Base-by-base conservation (phyloP, 495 filamentous ascomycete genomes). In the Neurospora tetrasperma region DNA sequence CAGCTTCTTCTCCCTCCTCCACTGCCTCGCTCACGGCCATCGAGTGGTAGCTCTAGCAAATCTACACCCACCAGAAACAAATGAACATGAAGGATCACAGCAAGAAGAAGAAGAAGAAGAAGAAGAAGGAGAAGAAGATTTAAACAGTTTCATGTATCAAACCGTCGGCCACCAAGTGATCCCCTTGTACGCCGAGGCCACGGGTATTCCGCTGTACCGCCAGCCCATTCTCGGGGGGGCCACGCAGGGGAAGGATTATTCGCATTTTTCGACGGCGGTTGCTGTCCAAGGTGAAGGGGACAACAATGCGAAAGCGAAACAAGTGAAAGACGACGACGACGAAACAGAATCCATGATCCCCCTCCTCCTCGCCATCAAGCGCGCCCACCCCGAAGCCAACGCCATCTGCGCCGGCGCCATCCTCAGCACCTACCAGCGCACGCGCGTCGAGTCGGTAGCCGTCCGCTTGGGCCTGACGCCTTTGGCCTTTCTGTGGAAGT, bases 71-170 rank as follows among this genome's bases (percentile, higher is more conserved):
- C 80, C 40, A n/a, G 62, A 66, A 38, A 40, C 69, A 70, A 39
- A 39, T 69, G n/a, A 70, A 72, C 68, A 74, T 70, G 73, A 62
- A 27, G 78, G 75, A 59, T 76, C 5, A 43, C 14, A 80, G 40
- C 84, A 85, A 68, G 87, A 89, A 73, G 84, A 38, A 38, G 35
- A 38, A 38, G 35, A 84, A 68, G 87, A 89, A 72, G 84, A 84
- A 68, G 87, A 89, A 73, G n/a, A n/a, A n/a, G n/a, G n/a, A n/a
- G n/a, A n/a, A n/a, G 84, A 90, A 5, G 94, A 96, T 81, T 87
- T 96, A 75, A 91, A 99, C 82, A 97, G 93, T 85, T 97, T 93
- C 89, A 98, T 99, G 96, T 99, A 98, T 86, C 96, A 99, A 84
- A 98, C 96, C 2, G 92, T 96, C 70, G 96, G 96, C 46, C 94